Conservation (phyloP, 2,329 filamentous ascomycete species). For the Neoarthrinium moseri region DNA sequence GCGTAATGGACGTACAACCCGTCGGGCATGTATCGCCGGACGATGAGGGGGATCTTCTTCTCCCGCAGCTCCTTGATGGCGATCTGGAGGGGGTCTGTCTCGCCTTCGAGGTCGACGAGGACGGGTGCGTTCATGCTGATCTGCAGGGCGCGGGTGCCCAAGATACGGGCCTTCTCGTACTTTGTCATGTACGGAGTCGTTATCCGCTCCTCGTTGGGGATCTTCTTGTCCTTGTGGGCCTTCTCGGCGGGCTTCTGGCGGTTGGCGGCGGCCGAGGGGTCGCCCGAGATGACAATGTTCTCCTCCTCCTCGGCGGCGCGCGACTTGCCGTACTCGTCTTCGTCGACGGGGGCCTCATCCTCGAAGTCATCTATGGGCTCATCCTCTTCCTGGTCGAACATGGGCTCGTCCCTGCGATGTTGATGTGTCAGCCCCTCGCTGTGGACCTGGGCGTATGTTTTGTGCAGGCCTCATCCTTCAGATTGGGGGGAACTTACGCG, state of each 20-base stretch:
- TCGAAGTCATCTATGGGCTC: constrained; percentile 56
- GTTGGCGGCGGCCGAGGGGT: constrained; percentile 59
- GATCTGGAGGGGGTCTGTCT: constrained; percentile 96
- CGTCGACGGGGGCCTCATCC: constrained; percentile 52
- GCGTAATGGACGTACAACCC: constrained; percentile 69
- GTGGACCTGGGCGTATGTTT: too few species aligned
- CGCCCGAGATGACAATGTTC: constrained; percentile 60
- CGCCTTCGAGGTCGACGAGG: constrained; percentile 92
- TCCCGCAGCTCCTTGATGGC: constrained; percentile 95
- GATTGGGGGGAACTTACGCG: constrained; percentile 16
- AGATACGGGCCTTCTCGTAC: constrained; percentile 90
- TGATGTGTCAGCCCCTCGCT: too few species aligned
- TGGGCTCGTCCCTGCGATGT: constrained; percentile 63
- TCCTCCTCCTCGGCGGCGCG: constrained; percentile 57
- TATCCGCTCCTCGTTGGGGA: constrained; percentile 80
- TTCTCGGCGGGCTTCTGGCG: constrained; percentile 52
- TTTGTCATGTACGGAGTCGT: constrained; percentile 99
- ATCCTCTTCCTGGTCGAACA: constrained; percentile 72
- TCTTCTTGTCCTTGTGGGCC: constrained; percentile 77
- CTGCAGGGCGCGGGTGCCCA: constrained; percentile 90
- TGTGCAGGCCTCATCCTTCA: too few species aligned
- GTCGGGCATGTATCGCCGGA: constrained; percentile 93
- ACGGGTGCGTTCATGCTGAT: constrained; percentile 99
- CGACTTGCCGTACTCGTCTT: constrained; percentile 48
- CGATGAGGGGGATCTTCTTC: constrained; percentile 97